A percentile compares a stretch with the other conserved stretches of the same genome.
phyloP scores from a whole-genome alignment of 495 filamentous ascomycete genomes.

The Chlorociboria aeruginascens region DNA sequence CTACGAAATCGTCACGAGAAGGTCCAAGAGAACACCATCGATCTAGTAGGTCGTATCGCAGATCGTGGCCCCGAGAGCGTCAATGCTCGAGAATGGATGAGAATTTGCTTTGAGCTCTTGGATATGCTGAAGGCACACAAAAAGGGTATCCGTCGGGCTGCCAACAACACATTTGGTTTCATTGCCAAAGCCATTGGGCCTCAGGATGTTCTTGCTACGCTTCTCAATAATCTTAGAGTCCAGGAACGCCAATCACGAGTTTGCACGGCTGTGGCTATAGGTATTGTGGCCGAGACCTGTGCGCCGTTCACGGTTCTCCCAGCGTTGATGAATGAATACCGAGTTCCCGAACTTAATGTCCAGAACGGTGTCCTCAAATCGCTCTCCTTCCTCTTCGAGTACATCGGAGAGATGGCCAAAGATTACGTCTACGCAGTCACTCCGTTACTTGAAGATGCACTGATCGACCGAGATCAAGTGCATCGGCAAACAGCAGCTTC shows the following conservation, averaged over 20 bases:
- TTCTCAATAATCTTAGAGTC: conserved; percentile 93
- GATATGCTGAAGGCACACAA: conserved; percentile 99
- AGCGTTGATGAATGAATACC: conserved; percentile 98
- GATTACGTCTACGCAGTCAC: conserved; percentile 99
- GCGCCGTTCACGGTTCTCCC: conserved; percentile 98
- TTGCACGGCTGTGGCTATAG: conserved; percentile 96
- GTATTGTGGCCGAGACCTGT: conserved; percentile 99
- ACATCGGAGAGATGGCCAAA: conserved; percentile 99
- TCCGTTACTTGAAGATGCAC: conserved; percentile 91
- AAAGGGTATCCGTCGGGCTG: conserved; percentile 94
- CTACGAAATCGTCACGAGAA: conserved; percentile 98
- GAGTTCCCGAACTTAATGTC: conserved; percentile 95
- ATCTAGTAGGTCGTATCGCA: conserved; percentile 95
- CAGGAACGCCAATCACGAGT: conserved; percentile 97
- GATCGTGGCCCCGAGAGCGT: conserved; percentile 93
- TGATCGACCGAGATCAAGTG: conserved; percentile 97
- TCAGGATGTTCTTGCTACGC: conserved; percentile 89
- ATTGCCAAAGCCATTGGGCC: conserved; percentile 99
- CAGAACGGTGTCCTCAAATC: conserved; percentile 98
- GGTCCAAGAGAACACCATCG: conserved; percentile 99
- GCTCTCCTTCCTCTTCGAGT: conserved; percentile 94
- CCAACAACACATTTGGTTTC: conserved; percentile 99
- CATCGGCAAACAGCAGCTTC: conserved; percentile 93
- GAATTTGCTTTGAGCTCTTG: conserved; percentile 96
- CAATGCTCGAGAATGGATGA: conserved; percentile 98